Evolutionary conservation across 495 filamentous ascomycete genomes (phyloP).

Genomic region (Annulohypoxylon moriforme): DNA sequence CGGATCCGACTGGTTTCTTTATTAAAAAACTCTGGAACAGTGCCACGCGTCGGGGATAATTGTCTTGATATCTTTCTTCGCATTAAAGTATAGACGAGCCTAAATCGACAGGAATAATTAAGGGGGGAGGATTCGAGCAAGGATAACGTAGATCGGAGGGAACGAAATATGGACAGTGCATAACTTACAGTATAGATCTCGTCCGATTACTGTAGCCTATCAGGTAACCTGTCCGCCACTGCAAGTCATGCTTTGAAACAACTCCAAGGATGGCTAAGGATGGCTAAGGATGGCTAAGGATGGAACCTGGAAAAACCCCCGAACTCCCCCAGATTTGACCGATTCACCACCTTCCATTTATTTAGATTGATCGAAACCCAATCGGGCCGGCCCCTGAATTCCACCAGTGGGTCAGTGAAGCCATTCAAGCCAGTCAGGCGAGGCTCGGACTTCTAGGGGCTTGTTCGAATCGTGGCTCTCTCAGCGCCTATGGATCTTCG

Average conservation of each 20-base stretch:
- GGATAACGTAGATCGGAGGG: slow-evolving; percentile 7
- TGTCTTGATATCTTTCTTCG: slow-evolving; percentile 12
- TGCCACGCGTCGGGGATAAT: neutral
- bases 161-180: slow-evolving; percentile 27
- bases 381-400: slow-evolving; percentile 43
- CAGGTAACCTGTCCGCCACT: slow-evolving; percentile 5
- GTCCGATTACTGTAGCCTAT: slow-evolving; percentile 33
- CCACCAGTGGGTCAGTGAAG: slow-evolving; percentile 12
- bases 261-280: slow-evolving; percentile 22
- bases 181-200: slow-evolving; percentile 19
- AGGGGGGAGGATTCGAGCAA: slow-evolving; percentile 19
- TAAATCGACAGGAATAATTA: slow-evolving; percentile 11
- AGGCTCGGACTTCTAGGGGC: neutral
- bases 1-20: slow-evolving; percentile 1
- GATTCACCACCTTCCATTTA: slow-evolving; percentile 40
- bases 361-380: slow-evolving; percentile 40
- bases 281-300: neutral
- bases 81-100: neutral
- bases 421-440: neutral
- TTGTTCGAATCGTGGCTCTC: neutral
- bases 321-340: slow-evolving; percentile 44
- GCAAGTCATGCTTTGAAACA: slow-evolving; percentile 43
- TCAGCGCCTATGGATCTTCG: slow-evolving; percentile 6
- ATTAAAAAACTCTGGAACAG: neutral
- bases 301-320: slow-evolving; percentile 37